Conservation (phyloP, 2,329 filamentous ascomycete genomes). For the Beauveria sp. region DNA sequence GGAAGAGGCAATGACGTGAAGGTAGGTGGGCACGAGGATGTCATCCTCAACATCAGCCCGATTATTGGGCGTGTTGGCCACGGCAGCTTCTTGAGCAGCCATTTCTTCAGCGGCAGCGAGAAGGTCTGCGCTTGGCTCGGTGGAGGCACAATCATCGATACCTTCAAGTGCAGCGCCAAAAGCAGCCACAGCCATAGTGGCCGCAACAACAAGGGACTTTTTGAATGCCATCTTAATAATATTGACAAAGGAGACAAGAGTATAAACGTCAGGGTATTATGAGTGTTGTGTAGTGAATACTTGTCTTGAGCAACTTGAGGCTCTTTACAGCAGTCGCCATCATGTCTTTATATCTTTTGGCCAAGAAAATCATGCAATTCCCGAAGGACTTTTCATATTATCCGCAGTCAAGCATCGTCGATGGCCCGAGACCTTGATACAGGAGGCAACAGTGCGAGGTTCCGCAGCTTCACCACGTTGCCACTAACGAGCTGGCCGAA, state of each 20-base stretch:
- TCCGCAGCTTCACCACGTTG: not conserved
- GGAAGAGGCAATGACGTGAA: constrained; percentile 6
- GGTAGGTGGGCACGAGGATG: not conserved
- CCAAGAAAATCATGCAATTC: not conserved
- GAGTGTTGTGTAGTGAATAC: not conserved
- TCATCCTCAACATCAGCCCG: not conserved
- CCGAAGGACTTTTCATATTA: not conserved
- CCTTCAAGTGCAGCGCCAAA: not conserved
- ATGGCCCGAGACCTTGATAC: not conserved
- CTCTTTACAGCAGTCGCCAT: not conserved
- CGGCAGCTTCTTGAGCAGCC: not conserved
- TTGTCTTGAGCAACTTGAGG: not conserved
- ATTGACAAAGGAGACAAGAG: not conserved
- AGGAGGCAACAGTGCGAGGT: not conserved
- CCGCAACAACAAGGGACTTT: not conserved
- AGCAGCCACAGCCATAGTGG: constrained; percentile 1
- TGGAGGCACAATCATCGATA: not conserved
- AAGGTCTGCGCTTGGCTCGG: not conserved
- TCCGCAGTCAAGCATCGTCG: not conserved
- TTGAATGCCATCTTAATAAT: not conserved
- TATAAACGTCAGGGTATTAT: not conserved
- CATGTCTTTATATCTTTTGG: not conserved
- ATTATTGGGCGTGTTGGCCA: not conserved
- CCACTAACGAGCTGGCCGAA: not conserved
- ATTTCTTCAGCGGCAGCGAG: not conserved